Conservation (phyloP, 208 protist genomes). For the Porcisia hertigi region DNA sequence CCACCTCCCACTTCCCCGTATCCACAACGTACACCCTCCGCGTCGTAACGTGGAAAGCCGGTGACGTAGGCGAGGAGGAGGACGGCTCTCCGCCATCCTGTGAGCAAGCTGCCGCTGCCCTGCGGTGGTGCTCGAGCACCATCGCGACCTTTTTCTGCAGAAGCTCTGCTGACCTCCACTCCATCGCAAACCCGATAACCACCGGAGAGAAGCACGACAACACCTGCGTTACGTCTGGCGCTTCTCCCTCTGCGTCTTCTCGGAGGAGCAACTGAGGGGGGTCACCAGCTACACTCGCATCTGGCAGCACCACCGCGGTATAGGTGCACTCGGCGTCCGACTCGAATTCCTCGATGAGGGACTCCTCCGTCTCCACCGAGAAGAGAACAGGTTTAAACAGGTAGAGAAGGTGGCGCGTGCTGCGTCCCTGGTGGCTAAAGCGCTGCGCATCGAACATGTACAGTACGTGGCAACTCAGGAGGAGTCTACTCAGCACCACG, state of each 20-base stretch:
- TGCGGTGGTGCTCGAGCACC: slow-evolving; percentile 21
- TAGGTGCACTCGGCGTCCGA: slow-evolving; percentile 40
- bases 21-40: slow-evolving; percentile 60
- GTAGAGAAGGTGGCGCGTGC: slow-evolving; percentile 35
- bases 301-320: slow-evolving; percentile 43
- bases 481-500: slow-evolving; percentile 25
- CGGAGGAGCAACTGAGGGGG: slow-evolving; percentile 29
- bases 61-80: neutral
- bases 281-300: slow-evolving; percentile 26
- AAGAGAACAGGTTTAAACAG: slow-evolving; percentile 57
- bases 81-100: slow-evolving; percentile 3
- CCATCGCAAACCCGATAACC: slow-evolving; percentile 57
- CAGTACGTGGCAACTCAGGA: slow-evolving; percentile 28
- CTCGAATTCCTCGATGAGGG: slow-evolving; percentile 45
- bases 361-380: slow-evolving; percentile 26
- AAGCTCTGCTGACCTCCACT: slow-evolving; percentile 38
- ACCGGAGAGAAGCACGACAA: slow-evolving; percentile 9
- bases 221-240: neutral
- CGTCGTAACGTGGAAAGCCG: slow-evolving; percentile 23
- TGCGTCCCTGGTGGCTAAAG: neutral
- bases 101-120: neutral
- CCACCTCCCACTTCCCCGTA: slow-evolving; percentile 47
- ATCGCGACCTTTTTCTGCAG: slow-evolving; percentile 37
- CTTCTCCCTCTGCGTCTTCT: neutral
- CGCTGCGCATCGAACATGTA: slow-evolving; percentile 20